Conservation (phyloP, 306 rosid species). For the Quercus cerris region DNA sequence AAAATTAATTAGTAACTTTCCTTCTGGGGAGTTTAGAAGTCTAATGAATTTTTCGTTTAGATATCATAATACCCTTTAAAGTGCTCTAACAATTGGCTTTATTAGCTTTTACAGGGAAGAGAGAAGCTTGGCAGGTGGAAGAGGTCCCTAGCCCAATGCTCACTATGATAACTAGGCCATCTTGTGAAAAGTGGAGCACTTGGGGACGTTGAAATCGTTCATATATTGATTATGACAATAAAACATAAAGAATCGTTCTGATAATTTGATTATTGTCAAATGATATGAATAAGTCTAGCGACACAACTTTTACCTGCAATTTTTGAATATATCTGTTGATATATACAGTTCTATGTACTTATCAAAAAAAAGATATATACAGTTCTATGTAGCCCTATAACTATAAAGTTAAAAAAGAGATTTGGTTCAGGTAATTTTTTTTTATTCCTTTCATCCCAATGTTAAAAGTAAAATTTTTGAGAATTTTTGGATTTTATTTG, state of each 20-base stretch:
- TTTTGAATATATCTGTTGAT: no score
- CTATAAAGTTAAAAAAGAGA: no score
- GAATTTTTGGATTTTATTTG: no score
- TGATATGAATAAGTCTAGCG: not conserved
- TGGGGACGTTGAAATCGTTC: not conserved
- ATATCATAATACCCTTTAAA: not conserved
- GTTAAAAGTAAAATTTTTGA: no score
- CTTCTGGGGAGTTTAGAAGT: not conserved
- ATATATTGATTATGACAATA: not conserved
- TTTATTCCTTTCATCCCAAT: no score
- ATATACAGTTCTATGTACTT: no score
- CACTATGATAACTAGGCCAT: conserved; percentile 10
- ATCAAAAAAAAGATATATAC: no score
- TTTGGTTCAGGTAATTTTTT: no score
- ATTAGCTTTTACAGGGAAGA: conserved; percentile 23
- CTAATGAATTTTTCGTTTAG: not conserved
- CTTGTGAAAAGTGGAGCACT: not conserved
- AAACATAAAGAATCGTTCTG: no score
- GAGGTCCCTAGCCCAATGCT: conserved; percentile 19
- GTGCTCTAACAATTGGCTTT: not conserved
- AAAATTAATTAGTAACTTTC: not conserved
- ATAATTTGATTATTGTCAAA: no score
- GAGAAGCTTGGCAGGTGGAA: conserved; percentile 53
- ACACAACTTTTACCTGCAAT: no score
- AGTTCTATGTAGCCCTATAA: no score